These are phyloP conservation scores for Sporothrix schenckii DNA, from an alignment of 2,329 filamentous ascomycete species.

Conservation along the genomic window DNA sequence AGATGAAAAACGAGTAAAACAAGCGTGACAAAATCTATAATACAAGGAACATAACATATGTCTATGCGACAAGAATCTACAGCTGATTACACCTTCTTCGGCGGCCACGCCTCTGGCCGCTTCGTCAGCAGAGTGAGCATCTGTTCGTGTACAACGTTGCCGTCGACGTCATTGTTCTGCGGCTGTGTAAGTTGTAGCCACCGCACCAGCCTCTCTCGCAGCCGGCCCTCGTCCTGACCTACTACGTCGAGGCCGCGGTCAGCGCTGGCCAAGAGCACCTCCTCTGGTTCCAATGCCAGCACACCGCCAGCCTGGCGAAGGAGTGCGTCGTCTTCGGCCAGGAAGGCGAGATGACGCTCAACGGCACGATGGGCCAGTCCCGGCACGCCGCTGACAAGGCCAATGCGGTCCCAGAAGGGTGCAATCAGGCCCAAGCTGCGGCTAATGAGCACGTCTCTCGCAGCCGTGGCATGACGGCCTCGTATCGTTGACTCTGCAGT, in stretches of 20 bases:
- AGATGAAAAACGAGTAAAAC: neutral
- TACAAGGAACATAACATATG: neutral
- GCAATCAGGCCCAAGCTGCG: slow-evolving; percentile 52
- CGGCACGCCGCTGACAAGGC: slow-evolving; percentile 44
- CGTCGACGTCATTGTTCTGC: slow-evolving; percentile 37
- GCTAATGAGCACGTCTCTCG: slow-evolving; percentile 47
- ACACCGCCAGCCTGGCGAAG: slow-evolving; percentile 66
- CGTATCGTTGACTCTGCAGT: neutral
- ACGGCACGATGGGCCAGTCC: slow-evolving; percentile 61
- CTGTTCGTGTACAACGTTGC: neutral
- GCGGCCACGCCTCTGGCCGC: slow-evolving; percentile 35
- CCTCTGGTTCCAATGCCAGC: slow-evolving; percentile 59
- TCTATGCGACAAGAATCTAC: neutral
- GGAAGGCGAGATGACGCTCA: slow-evolving; percentile 59
- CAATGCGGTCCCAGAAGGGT: slow-evolving; percentile 55
- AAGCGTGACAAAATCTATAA: neutral
- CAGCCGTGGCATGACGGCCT: slow-evolving; percentile 11
- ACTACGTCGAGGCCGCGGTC: slow-evolving; percentile 67
- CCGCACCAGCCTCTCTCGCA: slow-evolving; percentile 52
- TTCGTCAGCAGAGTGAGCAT: slow-evolving; percentile 33
- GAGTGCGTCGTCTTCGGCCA: slow-evolving; percentile 71
- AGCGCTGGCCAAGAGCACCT: slow-evolving; percentile 70
- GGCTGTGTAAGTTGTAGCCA: slow-evolving; percentile 55
- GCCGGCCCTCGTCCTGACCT: slow-evolving; percentile 55
- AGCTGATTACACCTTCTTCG: neutral